Conservation (phyloP, 768 basidiomycete genomes). For the Leccinum disarticulatum region DNA sequence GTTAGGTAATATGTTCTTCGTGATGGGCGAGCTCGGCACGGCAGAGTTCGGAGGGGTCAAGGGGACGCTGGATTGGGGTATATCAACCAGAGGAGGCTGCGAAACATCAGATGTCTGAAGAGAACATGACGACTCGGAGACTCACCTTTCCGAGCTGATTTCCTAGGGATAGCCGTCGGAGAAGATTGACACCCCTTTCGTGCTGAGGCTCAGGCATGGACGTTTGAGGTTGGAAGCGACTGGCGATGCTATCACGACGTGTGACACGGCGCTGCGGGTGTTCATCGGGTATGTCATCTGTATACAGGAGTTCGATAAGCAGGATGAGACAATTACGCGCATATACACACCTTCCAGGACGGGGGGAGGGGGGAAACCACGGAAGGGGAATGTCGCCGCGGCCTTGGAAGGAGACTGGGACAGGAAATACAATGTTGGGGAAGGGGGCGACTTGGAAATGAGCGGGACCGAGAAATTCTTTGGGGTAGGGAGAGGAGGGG, state of each 20-base stretch:
- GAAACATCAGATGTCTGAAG: neutral
- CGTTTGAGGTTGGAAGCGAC: constrained; percentile 51
- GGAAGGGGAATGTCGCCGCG: constrained; percentile 60
- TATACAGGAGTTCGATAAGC: neutral
- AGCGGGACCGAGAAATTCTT: constrained; percentile 41
- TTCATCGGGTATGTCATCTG: constrained; percentile 45
- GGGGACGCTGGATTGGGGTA: constrained; percentile 33
- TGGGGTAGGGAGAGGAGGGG: constrained; percentile 54
- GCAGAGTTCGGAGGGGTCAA: constrained; percentile 55
- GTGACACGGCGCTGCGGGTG: constrained; percentile 45
- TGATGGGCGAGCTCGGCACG: constrained; percentile 30
- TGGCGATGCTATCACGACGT: constrained; percentile 61
- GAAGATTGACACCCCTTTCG: constrained; percentile 68
- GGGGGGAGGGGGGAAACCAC: constrained; percentile 47
- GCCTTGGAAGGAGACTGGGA: constrained; percentile 57
- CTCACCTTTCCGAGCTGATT: constrained; percentile 58
- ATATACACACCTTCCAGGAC: constrained; percentile 58
- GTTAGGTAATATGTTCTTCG: constrained; percentile 22
- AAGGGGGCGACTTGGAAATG: constrained; percentile 54
- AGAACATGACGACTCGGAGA: neutral
- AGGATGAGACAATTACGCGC: neutral
- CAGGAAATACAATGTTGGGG: constrained; percentile 73
- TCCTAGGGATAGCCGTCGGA: constrained; percentile 75
- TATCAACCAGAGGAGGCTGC: constrained; percentile 15
- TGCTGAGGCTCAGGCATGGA: constrained; percentile 46